These are phyloP conservation scores for Aaosphaeria pasadenensis DNA, from an alignment of 2,329 filamentous ascomycete species.

Conservation along the genomic window DNA sequence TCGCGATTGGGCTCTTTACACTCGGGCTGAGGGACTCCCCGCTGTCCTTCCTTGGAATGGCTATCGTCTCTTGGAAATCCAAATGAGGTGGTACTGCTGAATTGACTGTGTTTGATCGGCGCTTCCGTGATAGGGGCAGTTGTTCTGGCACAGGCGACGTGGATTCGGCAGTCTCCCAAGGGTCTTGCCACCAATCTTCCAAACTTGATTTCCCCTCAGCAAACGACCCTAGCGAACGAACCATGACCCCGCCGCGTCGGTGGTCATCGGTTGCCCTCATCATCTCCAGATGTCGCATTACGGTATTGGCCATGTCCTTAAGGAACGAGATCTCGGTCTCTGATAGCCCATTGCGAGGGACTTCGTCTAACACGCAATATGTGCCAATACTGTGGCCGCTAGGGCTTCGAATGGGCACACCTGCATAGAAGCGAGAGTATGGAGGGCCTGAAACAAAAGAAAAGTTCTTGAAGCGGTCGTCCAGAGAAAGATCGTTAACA, in stretches of 20 bases:
- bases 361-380: conserved; percentile 58
- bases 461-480: conserved; percentile 38
- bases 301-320: conserved; percentile 52
- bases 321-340: conserved; percentile 52
- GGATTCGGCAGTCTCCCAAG: conserved; percentile 21
- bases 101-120: conserved; percentile 11
- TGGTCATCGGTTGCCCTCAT: conserved; percentile 52
- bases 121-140: conserved; percentile 15
- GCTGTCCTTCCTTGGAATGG: conserved; percentile 16
- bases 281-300: conserved; percentile 62
- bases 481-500: conserved; percentile 29
- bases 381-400: conserved; percentile 58
- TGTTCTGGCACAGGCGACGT: conserved; percentile 10
- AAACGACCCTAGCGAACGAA: conserved; percentile 40
- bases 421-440: conserved; percentile 51
- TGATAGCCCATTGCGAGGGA: conserved; percentile 51
- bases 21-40: conserved; percentile 17
- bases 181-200: conserved; percentile 32
- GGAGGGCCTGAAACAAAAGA: conserved; percentile 30
- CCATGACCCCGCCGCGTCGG: conserved; percentile 53
- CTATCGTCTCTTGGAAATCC: conserved; percentile 10
- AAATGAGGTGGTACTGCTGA: conserved; percentile 4
- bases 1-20: conserved; percentile 11
- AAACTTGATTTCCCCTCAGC: conserved; percentile 34
- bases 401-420: conserved; percentile 59